Evolutionary conservation across 306 rosid genomes (phyloP).

Genomic region (Fragaria ananassa): DNA sequence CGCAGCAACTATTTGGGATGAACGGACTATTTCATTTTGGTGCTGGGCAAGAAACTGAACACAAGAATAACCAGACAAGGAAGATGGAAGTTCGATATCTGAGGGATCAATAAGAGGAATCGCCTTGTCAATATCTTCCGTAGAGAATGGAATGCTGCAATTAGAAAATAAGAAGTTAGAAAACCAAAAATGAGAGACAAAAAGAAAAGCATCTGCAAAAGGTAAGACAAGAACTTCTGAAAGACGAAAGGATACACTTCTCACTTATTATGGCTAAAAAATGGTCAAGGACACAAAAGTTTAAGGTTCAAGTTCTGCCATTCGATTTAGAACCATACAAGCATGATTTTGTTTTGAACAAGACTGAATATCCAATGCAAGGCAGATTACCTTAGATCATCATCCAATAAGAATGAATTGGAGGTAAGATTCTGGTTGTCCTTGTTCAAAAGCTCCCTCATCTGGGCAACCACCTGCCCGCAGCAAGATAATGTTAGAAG

Average conservation of each 20-base stretch:
- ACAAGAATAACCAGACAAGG: constrained; percentile 60
- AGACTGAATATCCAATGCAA: not conserved
- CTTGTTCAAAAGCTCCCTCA: constrained; percentile 87
- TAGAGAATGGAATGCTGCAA: constrained; percentile 96
- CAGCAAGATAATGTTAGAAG: constrained; percentile 31
- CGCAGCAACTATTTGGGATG: constrained; percentile 6
- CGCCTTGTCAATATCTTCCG: constrained; percentile 90
- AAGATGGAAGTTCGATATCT: constrained; percentile 58
- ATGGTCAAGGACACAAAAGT: not conserved
- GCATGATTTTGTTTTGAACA: not conserved
- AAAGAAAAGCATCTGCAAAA: not conserved
- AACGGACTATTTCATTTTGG: constrained; percentile 30
- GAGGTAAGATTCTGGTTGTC: constrained; percentile 86
- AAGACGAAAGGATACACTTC: not conserved
- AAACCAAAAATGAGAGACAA: not conserved
- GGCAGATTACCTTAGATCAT: constrained; percentile 78
- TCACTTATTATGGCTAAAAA: not conserved
- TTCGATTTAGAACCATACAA: not conserved
- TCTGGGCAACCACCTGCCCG: constrained; percentile 84
- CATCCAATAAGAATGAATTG: constrained; percentile 96
- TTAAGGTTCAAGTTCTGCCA: not conserved
- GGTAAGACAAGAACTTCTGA: not conserved
- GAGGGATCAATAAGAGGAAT: constrained; percentile 84
- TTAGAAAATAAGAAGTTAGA: constrained; percentile 11
- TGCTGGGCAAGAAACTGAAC: constrained; percentile 63